Evolutionary conservation across 305 asterid species (phyloP), one percentile per base, ranked within the genome.

Genomic region (Fraxinus greggii): DNA sequence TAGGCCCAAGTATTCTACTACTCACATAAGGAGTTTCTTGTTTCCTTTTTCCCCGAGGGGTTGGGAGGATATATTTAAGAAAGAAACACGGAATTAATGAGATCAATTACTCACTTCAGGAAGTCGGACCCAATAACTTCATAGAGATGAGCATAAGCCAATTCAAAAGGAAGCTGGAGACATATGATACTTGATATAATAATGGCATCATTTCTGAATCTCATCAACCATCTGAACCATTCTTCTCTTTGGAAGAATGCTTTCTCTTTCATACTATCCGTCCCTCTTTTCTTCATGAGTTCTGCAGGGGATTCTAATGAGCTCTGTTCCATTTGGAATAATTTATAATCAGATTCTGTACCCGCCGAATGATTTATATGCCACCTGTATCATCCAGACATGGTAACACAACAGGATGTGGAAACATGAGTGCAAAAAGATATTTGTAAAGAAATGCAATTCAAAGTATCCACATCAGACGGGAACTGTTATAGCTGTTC

Each of bases 121-220:
- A 90, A 28, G 61, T 91, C 98, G 4, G 95, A 89, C 76, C 76
- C 79, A 40, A 93, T 69, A 85, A 87, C 89, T 87, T 93, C 98
- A 12, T 91, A 96, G 70, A 91, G 88, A 90, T 96, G 98, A 80
- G 99, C 98, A 56, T 94, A 96, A 40, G 95, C 97, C 88, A 96
- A 83, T 88, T 96, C 99, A 76, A 96, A 91, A 0, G 99, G 99
- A 56, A 96, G 91, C 91, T 94, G 99, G 82, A 96, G 98, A 87
- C 95, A 94, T 83, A 96, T 88, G 87, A 96, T 93, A 88, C 94
- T 86, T 82, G 90, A 72, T 86, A 96, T 90, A 79, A 96, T 79
- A 80, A 96, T 82, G 59, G 88, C 90, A 75, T 96, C 98, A 78
- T 96, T 96, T 85, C 99, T 92, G 69, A 94, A 87, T 96, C 99